Conservation (phyloP, 768 basidiomycete species). For the Rhizopogon roseolus region DNA sequence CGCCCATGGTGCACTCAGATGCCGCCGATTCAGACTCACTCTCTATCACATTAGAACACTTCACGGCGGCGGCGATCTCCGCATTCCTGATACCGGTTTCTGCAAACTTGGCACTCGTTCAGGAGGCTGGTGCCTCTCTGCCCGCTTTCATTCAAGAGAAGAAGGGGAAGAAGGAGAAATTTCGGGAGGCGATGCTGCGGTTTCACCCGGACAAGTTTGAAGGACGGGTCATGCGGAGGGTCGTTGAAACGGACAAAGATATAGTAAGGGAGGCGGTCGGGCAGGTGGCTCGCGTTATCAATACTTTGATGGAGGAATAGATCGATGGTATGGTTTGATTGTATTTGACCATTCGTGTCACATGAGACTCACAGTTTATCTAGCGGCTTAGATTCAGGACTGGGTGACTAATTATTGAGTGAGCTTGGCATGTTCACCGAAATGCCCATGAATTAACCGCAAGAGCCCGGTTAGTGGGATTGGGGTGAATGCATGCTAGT, state of each 20-base stretch:
- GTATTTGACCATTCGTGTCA: not conserved
- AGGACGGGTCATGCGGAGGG: slow-evolving; percentile 56
- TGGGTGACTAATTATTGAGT: not conserved
- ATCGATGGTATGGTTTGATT: not conserved
- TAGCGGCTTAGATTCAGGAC: not conserved
- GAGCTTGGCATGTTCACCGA: not conserved
- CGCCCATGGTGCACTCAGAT: slow-evolving; percentile 20
- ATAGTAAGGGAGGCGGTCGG: slow-evolving; percentile 57
- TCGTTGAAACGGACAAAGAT: slow-evolving; percentile 42
- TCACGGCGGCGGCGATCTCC: slow-evolving; percentile 52
- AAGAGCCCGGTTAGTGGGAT: too few species aligned
- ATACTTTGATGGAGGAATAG: slow-evolving; percentile 41
- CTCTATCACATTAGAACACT: slow-evolving; percentile 33
- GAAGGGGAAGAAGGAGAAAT: slow-evolving; percentile 52
- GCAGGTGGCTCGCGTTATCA: slow-evolving; percentile 57
- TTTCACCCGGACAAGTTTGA: slow-evolving; percentile 85
- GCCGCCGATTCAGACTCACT: slow-evolving; percentile 10
- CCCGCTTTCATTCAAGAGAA: slow-evolving; percentile 26
- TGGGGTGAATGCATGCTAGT: too few species aligned
- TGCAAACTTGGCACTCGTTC: not conserved
- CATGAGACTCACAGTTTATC: not conserved
- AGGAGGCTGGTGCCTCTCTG: slow-evolving; percentile 1
- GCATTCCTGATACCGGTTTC: slow-evolving; percentile 47
- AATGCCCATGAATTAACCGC: too few species aligned
- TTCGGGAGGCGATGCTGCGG: slow-evolving; percentile 64